Evolutionary conservation across 2,329 filamentous ascomycete genomes (phyloP).

Genomic region (Cordyceps militaris): DNA sequence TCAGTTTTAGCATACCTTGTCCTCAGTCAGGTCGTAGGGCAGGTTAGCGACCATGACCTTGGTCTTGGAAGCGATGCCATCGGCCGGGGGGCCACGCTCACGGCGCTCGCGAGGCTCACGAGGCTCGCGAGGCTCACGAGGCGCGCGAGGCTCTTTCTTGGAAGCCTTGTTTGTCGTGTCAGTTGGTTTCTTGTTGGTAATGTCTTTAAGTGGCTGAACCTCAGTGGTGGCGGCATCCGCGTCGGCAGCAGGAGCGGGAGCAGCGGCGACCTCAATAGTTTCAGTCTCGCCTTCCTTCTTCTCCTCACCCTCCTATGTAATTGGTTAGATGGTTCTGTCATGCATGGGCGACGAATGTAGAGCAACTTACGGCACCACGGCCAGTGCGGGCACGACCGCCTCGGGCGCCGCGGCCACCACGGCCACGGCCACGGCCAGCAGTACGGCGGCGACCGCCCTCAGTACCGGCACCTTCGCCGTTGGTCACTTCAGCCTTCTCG

Average conservation of each 20-base stretch:
- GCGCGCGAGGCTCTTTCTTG: slow-evolving; percentile 46
- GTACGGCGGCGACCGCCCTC: slow-evolving; percentile 58
- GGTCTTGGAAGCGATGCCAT: slow-evolving; percentile 96
- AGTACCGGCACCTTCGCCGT: slow-evolving; percentile 66
- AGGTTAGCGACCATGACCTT: slow-evolving; percentile 99
- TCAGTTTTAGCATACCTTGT: slow-evolving; percentile 61
- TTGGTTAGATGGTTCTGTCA: not conserved
- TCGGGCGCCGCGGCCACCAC: slow-evolving; percentile 62
- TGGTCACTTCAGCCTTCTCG: slow-evolving; percentile 67
- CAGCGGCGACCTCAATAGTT: slow-evolving; percentile 22
- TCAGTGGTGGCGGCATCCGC: slow-evolving; percentile 43
- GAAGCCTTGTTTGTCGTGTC: slow-evolving; percentile 54
- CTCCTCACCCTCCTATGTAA: slow-evolving; percentile 30
- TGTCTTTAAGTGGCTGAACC: slow-evolving; percentile 53
- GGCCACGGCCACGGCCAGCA: slow-evolving; percentile 60
- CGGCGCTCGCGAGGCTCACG: slow-evolving; percentile 52
- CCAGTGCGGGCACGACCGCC: slow-evolving; percentile 48
- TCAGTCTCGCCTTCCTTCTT: slow-evolving; percentile 41
- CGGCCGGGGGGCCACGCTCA: slow-evolving; percentile 91
- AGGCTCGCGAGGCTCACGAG: slow-evolving; percentile 49
- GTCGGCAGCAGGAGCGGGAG: slow-evolving; percentile 34
- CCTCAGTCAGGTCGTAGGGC: slow-evolving; percentile 94
- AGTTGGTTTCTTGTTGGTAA: slow-evolving; percentile 51
- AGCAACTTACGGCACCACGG: slow-evolving; percentile 35
- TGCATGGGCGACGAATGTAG: not conserved